Conservation (phyloP, 2,329 filamentous ascomycete species). For the Trichothecium roseum region DNA sequence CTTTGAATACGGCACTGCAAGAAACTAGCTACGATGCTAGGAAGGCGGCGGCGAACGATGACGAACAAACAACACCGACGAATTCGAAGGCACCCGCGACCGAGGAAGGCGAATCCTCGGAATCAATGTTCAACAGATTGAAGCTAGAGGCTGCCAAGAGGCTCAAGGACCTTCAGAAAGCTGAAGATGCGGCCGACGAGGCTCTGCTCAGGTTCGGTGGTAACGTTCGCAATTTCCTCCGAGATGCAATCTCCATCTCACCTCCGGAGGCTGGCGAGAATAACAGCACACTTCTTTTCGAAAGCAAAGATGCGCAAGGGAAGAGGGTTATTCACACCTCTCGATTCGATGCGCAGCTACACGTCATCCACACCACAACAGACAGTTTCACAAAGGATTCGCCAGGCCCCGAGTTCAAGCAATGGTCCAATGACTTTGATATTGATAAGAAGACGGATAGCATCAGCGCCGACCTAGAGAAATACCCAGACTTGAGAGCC, state of each 20-base stretch:
- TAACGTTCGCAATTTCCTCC: constrained; percentile 80
- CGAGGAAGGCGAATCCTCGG: constrained; percentile 36
- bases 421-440: constrained; percentile 66
- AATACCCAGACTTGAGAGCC: constrained; percentile 71
- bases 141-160: constrained; percentile 69
- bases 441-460: constrained; percentile 75
- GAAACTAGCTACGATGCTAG: constrained; percentile 22
- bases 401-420: constrained; percentile 59
- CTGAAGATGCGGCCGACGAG: constrained; percentile 93
- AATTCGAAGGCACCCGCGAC: constrained; percentile 23
- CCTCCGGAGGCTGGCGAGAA: constrained; percentile 51
- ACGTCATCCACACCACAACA: constrained; percentile 80
- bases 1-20: constrained; percentile 40
- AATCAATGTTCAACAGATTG: constrained; percentile 66
- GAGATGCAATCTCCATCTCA: constrained; percentile 81
- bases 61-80: constrained; percentile 37
- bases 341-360: constrained; percentile 87
- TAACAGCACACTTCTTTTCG: constrained; percentile 66
- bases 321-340: constrained; percentile 93
- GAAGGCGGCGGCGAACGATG: constrained; percentile 5
- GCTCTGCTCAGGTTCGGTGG: constrained; percentile 84
- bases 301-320: constrained; percentile 82
- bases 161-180: constrained; percentile 79
- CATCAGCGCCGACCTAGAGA: constrained; percentile 72
- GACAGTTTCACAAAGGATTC: constrained; percentile 81